Evolutionary conservation across 139 green algal genomes (phyloP), one percentile per base, ranked within the genome.

Genomic region (Edaphochlamys debaryana): DNA sequence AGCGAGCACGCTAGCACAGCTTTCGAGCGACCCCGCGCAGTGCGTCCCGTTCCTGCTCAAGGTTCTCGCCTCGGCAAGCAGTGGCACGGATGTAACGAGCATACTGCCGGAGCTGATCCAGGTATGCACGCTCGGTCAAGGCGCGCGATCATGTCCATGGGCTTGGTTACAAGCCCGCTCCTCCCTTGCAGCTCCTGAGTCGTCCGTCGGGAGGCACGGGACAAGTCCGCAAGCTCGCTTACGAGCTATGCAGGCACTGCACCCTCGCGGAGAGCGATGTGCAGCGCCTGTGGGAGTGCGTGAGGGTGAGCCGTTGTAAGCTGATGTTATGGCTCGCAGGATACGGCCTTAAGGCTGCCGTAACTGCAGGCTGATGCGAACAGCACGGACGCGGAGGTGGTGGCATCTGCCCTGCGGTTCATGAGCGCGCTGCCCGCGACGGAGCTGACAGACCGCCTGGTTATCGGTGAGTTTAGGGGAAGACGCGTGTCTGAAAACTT

Each of bases 141-240:
- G 45, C n/a, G 45, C 45, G 45, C 45, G 45, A 54, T 54, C 45
- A 13, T 22, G 11, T 54, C 13, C 45, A 13, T 54, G 45, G 30
- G 54, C 15, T 9, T n/a, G 20, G 15, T 63, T 9, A 30, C 15
- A 63, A 63, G 54, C 15, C 5, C n/a, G n/a, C 54, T 63, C 20
- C 6, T 22, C 19, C 15, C 54, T 22, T 13, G 45, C 45, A 54
- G 45, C 11, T 84, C 0, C 38, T 84, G 15, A 68, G 19, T 36
- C 37, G 54, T 9, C 36, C 78, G 6, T 32, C 50, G n/a, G 0
- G 9, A 7, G 76, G 34, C 58, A 30, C 50, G 30, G n/a, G n/a
- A n/a, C 66, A 84, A 29, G 48, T 77, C 0, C 62, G 66, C 27
- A 84, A 68, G 64, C 78, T 84, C 27, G 66, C 78, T 1, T 84